Percentiles rank a stretch among this genome's conserved stretches.
Evolutionary conservation across 2,329 filamentous ascomycete genomes (phyloP).

Genomic region (Knufia fluminis): DNA sequence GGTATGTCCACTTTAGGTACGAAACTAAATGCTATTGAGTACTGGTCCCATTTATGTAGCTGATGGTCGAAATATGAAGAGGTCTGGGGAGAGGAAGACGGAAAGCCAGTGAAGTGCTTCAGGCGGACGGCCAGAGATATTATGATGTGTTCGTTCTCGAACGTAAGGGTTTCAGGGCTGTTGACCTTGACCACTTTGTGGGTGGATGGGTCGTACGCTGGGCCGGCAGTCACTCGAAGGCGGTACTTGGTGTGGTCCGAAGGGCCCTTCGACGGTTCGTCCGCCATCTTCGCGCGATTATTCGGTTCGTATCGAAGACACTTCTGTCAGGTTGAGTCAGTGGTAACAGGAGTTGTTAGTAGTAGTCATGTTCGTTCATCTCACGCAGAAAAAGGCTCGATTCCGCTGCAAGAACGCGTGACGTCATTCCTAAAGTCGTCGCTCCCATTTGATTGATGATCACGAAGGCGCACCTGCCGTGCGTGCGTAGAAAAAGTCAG

Average conservation of each 20-base stretch:
- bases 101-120: slow-evolving; percentile 59
- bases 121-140: slow-evolving; percentile 70
- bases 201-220: slow-evolving; percentile 61
- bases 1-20: slow-evolving; percentile 58
- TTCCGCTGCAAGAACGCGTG: too few relatives aligned
- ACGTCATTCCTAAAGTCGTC: too few relatives aligned
- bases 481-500: too few relatives aligned
- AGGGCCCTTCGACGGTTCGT: slow-evolving; percentile 7
- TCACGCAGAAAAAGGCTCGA: too few relatives aligned
- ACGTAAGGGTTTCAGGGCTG: slow-evolving; percentile 48
- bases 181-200: slow-evolving; percentile 73
- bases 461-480: too few relatives aligned
- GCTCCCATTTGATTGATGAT: too few relatives aligned
- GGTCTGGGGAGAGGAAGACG: slow-evolving; percentile 56
- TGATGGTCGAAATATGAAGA: slow-evolving; percentile 68
- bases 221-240: slow-evolving; percentile 71
- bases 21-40: slow-evolving; percentile 74
- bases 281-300: not conserved
- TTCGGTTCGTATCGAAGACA: not conserved
- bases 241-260: slow-evolving; percentile 46
- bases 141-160: slow-evolving; percentile 56
- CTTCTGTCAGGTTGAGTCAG: too few relatives aligned
- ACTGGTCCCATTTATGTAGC: slow-evolving; percentile 66
- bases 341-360: too few relatives aligned
- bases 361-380: too few relatives aligned